Evolutionary conservation across 2,329 filamentous ascomycete genomes (phyloP), one percentile per base, ranked within the genome.

Genomic region (Ophiostoma australiae): DNA sequence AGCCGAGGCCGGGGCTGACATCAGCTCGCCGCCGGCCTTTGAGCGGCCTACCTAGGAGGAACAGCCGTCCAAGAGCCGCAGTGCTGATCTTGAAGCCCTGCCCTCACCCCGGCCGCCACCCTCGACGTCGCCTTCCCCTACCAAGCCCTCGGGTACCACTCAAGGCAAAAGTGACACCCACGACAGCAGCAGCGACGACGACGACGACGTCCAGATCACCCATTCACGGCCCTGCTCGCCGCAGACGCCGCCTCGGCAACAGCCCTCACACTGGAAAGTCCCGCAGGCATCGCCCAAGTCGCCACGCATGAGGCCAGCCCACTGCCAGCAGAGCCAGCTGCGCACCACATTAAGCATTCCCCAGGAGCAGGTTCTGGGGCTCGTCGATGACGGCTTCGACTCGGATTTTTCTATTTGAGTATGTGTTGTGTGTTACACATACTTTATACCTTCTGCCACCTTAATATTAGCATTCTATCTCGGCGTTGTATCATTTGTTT

Each of bases 21-120:
- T 41, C 39, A 70, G 71, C 37, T 73, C 73, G 23, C 70, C 73
- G 7, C 23, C 39, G 27, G 44, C 15, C n/a, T 70, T 70, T 41
- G 37, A 13, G 55, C 69, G 39, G 31, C 55, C 31, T n/a, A 23
- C 37, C n/a, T 72, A 72, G 71, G 23, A 48, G 41, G 69, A 37
- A 15, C 23, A 37, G 61, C 33, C 33, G 61, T 7, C 33, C n/a
- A 31, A 23, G 6, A 10, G 61, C 61, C 17, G 33, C 17, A 20
- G 58, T 17, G 20, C 15, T 55, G 27, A 33, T 33, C 52, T 27
- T 27, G 4, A 58, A 27, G 27, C 17, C 52, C 15, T 58, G 52
- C 52, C 17, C 27, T 33, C 20, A 10, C 48, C 48, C 6, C 48
- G 2, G 15, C 48, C n/a, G 41, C 37, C 5, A 7, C 20, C 17